phyloP scores from a whole-genome alignment of 768 basidiomycete species.

The Suillus subaureus region DNA sequence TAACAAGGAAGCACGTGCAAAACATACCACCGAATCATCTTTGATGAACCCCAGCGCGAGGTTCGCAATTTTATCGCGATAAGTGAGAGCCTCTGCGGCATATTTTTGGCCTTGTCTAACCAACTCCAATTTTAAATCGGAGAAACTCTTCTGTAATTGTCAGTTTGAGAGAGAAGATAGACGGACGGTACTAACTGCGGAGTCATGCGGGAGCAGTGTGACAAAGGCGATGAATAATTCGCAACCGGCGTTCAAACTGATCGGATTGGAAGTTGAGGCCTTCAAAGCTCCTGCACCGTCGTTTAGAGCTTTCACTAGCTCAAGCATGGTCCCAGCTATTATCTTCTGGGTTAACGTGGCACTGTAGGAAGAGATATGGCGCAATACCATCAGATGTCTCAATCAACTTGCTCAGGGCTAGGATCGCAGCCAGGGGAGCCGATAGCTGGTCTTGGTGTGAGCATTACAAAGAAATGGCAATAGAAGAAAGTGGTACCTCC shows the following conservation, averaged over 20 bases:
- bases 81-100: conserved; percentile 76
- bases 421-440: conserved; percentile 85
- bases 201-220: conserved; percentile 81
- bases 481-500: conserved; percentile 49
- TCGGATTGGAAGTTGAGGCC: conserved; percentile 68
- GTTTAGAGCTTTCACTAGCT: conserved; percentile 84
- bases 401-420: conserved; percentile 81
- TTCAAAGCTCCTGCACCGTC: conserved; percentile 70
- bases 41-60: conserved; percentile 91
- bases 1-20: conserved; percentile 20
- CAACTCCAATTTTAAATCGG: conserved; percentile 80
- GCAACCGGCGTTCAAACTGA: conserved; percentile 86
- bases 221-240: conserved; percentile 91
- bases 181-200: conserved; percentile 55
- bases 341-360: neutral
- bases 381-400: conserved; percentile 74
- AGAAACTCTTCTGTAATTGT: conserved; percentile 62
- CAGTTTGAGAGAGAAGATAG: conserved; percentile 12
- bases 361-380: conserved; percentile 8
- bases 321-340: conserved; percentile 88
- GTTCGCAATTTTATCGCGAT: conserved; percentile 87
- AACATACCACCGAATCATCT: conserved; percentile 84
- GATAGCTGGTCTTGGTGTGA: conserved; percentile 55
- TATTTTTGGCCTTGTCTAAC: conserved; percentile 81
- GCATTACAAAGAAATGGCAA: neutral